Evolutionary conservation across 2,329 filamentous ascomycete genomes (phyloP).

Genomic region (Diaporthe citri): DNA sequence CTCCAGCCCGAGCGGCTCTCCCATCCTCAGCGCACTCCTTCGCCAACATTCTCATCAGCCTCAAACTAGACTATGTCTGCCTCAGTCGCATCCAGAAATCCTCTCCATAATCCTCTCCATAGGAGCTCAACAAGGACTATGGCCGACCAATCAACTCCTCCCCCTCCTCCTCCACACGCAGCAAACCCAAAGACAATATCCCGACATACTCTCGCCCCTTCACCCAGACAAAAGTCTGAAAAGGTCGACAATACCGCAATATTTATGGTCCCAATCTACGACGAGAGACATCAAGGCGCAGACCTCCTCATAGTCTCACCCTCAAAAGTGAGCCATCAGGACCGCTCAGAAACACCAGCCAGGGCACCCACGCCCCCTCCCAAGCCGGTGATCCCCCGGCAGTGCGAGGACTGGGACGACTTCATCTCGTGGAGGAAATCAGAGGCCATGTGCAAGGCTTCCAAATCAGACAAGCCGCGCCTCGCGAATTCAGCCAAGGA

Average conservation of each 20-base stretch:
- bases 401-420: slow-evolving; percentile 38
- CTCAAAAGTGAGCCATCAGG: slow-evolving; percentile 14
- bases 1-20: slow-evolving; percentile 5
- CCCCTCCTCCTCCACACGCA: neutral
- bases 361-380: slow-evolving; percentile 38
- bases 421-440: slow-evolving; percentile 36
- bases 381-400: slow-evolving; percentile 32
- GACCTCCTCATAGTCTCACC: slow-evolving; percentile 38
- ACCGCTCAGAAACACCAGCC: slow-evolving; percentile 18
- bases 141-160: slow-evolving; percentile 7
- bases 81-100: slow-evolving; percentile 14
- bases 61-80: slow-evolving; percentile 11
- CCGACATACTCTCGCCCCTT: neutral
- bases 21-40: neutral
- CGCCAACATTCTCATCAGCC: slow-evolving; percentile 1
- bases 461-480: neutral
- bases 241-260: slow-evolving; percentile 21
- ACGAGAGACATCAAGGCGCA: slow-evolving; percentile 39
- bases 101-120: slow-evolving; percentile 1
- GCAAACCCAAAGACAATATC: neutral
- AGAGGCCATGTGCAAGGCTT: slow-evolving; percentile 23
- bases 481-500: slow-evolving; percentile 27
- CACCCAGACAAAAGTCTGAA: neutral
- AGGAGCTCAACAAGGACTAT: slow-evolving; percentile 21
- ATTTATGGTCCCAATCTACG: slow-evolving; percentile 38